Evolutionary conservation across 2,329 filamentous ascomycete genomes (phyloP).

Genomic region (Colletotrichum sp.): DNA sequence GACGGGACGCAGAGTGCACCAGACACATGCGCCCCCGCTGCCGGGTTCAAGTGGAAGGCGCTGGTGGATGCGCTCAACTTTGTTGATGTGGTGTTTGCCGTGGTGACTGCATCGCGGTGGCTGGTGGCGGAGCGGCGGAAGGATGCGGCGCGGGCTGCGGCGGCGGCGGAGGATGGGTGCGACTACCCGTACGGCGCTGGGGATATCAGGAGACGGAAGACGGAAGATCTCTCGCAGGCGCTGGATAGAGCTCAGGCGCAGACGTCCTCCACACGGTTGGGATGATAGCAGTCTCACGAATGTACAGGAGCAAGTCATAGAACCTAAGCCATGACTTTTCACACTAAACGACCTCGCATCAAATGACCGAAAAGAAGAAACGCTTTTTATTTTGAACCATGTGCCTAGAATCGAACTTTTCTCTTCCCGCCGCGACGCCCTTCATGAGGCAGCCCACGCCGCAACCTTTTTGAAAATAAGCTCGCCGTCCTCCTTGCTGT

Average conservation of each 20-base stretch:
- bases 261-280: background rate
- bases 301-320: background rate
- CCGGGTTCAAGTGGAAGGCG: background rate
- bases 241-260: background rate
- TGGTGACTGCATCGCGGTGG: background rate
- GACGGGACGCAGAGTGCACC: rapidly evolving
- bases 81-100: background rate
- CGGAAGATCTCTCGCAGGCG: background rate
- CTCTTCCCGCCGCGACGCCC: rapidly evolving
- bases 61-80: background rate
- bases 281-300: background rate
- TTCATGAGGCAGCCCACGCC: background rate
- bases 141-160: background rate
- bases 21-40: rapidly evolving
- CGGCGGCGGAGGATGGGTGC: background rate
- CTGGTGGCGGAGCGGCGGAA: background rate
- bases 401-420: background rate
- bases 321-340: background rate
- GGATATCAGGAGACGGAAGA: background rate
- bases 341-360: background rate
- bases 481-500: background rate
- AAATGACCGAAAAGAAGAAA: background rate
- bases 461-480: background rate
- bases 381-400: background rate
- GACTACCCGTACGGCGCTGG: background rate